Evolutionary conservation across 208 protist genomes (phyloP).

Genomic region (Trypanosoma rangeli): DNA sequence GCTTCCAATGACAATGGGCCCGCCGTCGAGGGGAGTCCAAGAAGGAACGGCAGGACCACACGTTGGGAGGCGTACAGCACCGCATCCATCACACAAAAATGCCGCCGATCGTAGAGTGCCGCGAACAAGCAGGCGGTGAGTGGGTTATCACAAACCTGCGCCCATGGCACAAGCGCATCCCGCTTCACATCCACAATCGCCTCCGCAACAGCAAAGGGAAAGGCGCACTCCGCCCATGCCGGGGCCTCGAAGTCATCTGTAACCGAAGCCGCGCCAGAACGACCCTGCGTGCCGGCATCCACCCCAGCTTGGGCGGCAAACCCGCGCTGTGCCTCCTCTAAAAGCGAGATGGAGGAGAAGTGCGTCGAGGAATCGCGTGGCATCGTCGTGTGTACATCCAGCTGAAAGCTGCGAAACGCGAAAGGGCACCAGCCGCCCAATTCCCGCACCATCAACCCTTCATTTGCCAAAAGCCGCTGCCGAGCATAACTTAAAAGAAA

Average conservation of each 20-base stretch:
- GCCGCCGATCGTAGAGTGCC: conserved; percentile 19
- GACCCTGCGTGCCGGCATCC: background rate
- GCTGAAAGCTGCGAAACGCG: conserved; percentile 23
- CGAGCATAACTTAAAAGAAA: conserved; percentile 21
- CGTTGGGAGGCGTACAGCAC: conserved; percentile 16
- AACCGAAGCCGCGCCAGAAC: background rate
- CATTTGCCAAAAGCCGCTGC: conserved; percentile 17
- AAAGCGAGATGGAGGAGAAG: conserved; percentile 3
- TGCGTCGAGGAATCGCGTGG: background rate
- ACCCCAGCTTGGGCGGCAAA: background rate
- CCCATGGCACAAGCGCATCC: conserved; percentile 10
- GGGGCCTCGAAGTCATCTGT: background rate
- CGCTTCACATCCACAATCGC: conserved; percentile 6
- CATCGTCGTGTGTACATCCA: conserved; percentile 11
- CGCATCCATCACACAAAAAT: conserved; percentile 24
- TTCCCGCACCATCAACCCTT: conserved; percentile 21
- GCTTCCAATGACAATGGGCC: background rate
- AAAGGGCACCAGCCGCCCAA: conserved; percentile 23
- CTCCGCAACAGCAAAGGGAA: conserved; percentile 22
- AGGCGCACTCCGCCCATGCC: background rate
- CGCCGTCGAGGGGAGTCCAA: background rate
- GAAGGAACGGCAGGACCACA: conserved; percentile 26
- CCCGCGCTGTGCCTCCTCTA: conserved; percentile 15
- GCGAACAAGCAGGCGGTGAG: conserved; percentile 18
- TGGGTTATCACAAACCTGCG: conserved; percentile 5